Evolutionary conservation across 805 yeast species (phyloP), one percentile per base, ranked within the genome.

Genomic region (Teunomyces funiuensis): DNA sequence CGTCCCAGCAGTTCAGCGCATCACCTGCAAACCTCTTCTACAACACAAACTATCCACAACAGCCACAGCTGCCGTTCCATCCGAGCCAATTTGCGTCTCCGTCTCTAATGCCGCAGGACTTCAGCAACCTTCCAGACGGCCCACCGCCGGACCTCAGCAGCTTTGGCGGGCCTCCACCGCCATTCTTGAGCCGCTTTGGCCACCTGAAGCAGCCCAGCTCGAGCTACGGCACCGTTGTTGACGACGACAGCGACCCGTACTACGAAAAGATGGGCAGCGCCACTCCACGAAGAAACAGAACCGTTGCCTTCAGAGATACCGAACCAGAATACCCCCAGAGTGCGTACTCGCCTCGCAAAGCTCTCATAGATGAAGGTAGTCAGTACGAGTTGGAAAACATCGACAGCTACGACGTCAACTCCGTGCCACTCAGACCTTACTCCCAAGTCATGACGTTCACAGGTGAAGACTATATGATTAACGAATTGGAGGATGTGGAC

Each of bases 401-500:
- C 39, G 54, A 49, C 17, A 50, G 44, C 22, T 41, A 34, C 22
- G 38, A 18, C 19, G 30, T 34, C 25, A 42, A 39, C 34, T 23
- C 39, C 15, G 36, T 33, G 9, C 51, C 51, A n/a, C 45, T 56
- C 42, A 44, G 61, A 36, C 58, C 58, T 1, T 54, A 44, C 33
- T 49, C 60, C 17, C 58, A 49, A 30, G 20, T 51, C 37, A 31
- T 56, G 40, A 53, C 60, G 8, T 65, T 55, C 42, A 44, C 57
- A 11, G 72, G 72, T 3, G 71, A 66, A 33, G 61, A 70, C 46
- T 71, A 71, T 46, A 51, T 55, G 46, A 63, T 66, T 22, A 71
- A 71, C 46, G 63, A 68, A 13, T 49, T 71, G 41, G 64, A 67
- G 48, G 74, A 70, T 37, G 66, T 69, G 11, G 64, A 59, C 33